Conservation (phyloP, 2,329 filamentous ascomycete species). For the Alternaria sp. region DNA sequence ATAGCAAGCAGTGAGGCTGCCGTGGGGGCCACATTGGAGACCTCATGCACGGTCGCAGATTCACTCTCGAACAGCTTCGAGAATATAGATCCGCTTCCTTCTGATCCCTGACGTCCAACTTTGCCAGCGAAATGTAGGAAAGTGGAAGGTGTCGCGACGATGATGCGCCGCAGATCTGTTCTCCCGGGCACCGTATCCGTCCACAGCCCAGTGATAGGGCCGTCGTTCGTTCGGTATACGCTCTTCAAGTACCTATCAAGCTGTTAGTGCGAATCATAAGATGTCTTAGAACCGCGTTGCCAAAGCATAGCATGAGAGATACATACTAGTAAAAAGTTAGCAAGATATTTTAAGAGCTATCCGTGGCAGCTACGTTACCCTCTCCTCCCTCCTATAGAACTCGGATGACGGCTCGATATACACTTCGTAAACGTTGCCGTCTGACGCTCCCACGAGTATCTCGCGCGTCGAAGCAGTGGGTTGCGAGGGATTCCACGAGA, state of each 20-base stretch:
- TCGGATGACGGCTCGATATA: slow-evolving; percentile 94
- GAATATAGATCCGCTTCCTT: slow-evolving; percentile 86
- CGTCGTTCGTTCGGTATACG: slow-evolving; percentile 82
- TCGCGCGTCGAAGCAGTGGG: slow-evolving; percentile 94
- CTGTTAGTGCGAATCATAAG: background rate
- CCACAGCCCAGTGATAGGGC: slow-evolving; percentile 84
- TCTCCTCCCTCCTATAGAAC: slow-evolving; percentile 94
- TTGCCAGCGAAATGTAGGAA: slow-evolving; percentile 83
- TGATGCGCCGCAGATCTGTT: slow-evolving; percentile 74
- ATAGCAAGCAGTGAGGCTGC: slow-evolving; percentile 73
- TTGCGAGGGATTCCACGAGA: slow-evolving; percentile 93
- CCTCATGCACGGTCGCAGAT: slow-evolving; percentile 76
- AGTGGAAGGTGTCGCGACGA: slow-evolving; percentile 79
- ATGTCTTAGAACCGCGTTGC: background rate
- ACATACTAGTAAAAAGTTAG: background rate
- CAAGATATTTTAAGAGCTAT: background rate
- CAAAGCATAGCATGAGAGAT: background rate
- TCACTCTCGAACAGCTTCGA: slow-evolving; percentile 87
- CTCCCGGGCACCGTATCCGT: slow-evolving; percentile 74
- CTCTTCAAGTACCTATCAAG: slow-evolving; percentile 75
- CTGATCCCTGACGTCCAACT: slow-evolving; percentile 72
- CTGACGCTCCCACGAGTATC: slow-evolving; percentile 88
- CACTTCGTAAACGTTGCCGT: slow-evolving; percentile 92
- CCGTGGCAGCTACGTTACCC: background rate
- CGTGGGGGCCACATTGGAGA: slow-evolving; percentile 64